These are phyloP conservation scores for Suillus fuscotomentosus DNA, from an alignment of 768 basidiomycete genomes.

Conservation along the genomic window DNA sequence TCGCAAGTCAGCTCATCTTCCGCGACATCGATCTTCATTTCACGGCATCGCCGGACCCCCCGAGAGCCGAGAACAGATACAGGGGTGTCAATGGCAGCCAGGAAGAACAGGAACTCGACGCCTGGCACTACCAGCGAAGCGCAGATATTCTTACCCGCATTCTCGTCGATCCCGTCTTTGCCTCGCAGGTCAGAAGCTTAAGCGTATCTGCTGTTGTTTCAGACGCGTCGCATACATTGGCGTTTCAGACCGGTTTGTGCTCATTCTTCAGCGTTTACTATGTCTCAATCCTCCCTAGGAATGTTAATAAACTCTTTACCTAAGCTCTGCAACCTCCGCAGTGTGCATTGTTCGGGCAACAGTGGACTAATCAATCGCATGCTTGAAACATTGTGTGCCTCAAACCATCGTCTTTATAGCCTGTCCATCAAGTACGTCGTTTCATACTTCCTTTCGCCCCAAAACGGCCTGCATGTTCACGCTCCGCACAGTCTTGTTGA, in stretches of 20 bases:
- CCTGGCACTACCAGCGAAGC: conserved; percentile 53
- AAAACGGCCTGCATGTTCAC: not conserved
- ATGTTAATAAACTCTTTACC: conserved; percentile 72
- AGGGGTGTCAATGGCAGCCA: conserved; percentile 8
- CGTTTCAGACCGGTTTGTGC: conserved; percentile 60
- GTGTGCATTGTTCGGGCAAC: conserved; percentile 59
- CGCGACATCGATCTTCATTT: conserved; percentile 65
- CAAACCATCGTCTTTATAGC: conserved; percentile 51
- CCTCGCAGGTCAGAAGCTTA: conserved; percentile 54
- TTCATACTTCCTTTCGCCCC: conserved; percentile 12
- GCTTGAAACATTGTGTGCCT: conserved; percentile 49
- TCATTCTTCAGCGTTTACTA: not conserved
- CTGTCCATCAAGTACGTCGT: conserved; percentile 49
- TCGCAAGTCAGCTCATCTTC: conserved; percentile 65
- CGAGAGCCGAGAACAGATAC: conserved; percentile 7
- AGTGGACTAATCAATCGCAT: conserved; percentile 52
- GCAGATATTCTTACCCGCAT: conserved; percentile 71
- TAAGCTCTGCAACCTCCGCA: conserved; percentile 56
- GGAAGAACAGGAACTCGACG: conserved; percentile 37
- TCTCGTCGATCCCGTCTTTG: conserved; percentile 59
- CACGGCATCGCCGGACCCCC: conserved; percentile 33
- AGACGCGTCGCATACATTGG: conserved; percentile 48
- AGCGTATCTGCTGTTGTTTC: conserved; percentile 54
- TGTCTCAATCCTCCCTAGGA: conserved; percentile 34
- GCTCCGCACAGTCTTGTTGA: conserved; percentile 29